phyloP scores from a whole-genome alignment of 2,329 filamentous ascomycete species.

The Cladosporium sp. region DNA sequence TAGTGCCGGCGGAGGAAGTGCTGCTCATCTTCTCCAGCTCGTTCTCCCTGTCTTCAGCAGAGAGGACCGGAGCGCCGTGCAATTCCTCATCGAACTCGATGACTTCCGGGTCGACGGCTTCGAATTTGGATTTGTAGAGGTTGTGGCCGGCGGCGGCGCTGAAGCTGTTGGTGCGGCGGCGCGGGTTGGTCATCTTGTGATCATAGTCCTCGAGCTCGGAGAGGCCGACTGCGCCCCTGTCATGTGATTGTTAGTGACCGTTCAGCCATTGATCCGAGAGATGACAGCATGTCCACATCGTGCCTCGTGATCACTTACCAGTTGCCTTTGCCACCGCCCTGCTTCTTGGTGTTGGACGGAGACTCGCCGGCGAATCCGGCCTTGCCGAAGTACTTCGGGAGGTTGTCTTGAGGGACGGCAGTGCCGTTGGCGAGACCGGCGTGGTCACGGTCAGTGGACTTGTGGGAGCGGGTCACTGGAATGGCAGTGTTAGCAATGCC shows the following conservation, averaged over 20 bases:
- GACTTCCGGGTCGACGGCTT: conserved; percentile 81
- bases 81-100: conserved; percentile 72
- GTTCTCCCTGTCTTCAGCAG: conserved; percentile 30
- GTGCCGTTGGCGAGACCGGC: conserved; percentile 71
- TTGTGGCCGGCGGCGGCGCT: conserved; percentile 64
- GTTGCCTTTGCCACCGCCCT: conserved; percentile 86
- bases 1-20: conserved; percentile 45
- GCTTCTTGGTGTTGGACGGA: conserved; percentile 95
- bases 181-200: conserved; percentile 79
- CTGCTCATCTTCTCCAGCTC: conserved; percentile 48
- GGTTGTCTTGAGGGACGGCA: conserved; percentile 63
- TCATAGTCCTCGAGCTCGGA: conserved; percentile 73
- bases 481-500: neutral
- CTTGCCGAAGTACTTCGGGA: conserved; percentile 93
- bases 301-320: conserved; percentile 59
- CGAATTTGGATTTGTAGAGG: conserved; percentile 96
- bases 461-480: conserved; percentile 95
- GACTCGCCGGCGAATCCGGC: conserved; percentile 73
- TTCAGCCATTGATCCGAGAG: neutral
- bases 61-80: conserved; percentile 60
- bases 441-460: conserved; percentile 91
- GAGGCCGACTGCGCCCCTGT: conserved; percentile 76
- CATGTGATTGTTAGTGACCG: conserved; percentile 14
- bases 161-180: conserved; percentile 90
- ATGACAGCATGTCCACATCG: no score